phyloP scores from a whole-genome alignment of 2,329 filamentous ascomycete genomes.

The Verticillium nubilum region DNA sequence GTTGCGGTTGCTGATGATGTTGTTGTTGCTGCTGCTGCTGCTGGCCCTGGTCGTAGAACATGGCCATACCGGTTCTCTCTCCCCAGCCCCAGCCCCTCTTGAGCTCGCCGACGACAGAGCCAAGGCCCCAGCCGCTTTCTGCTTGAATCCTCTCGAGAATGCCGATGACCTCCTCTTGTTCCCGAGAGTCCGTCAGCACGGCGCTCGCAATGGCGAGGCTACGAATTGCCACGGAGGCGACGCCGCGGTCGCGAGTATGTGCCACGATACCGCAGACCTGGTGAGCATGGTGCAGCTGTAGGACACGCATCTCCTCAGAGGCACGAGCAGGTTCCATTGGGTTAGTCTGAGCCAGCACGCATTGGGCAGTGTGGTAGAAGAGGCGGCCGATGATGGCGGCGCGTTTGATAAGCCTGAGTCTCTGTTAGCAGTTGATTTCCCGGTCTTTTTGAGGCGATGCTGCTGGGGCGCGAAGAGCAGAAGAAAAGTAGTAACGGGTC shows the following conservation, averaged over 20 bases:
- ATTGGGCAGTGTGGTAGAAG: slow-evolving; percentile 85
- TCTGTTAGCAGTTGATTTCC: not conserved
- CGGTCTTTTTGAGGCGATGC: no score
- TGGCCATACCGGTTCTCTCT: not conserved
- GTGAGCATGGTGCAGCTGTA: slow-evolving; percentile 70
- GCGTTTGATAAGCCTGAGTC: slow-evolving; percentile 68
- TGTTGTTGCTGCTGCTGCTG: slow-evolving; percentile 14
- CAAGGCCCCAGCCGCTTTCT: slow-evolving; percentile 74
- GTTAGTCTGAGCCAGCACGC: slow-evolving; percentile 73
- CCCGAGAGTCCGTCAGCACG: slow-evolving; percentile 59
- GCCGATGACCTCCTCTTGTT: slow-evolving; percentile 75
- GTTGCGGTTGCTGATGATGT: slow-evolving; percentile 16
- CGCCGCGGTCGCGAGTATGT: slow-evolving; percentile 74
- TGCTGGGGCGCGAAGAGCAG: no score
- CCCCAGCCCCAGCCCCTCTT: slow-evolving; percentile 75
- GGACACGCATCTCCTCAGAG: slow-evolving; percentile 61
- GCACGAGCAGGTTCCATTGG: slow-evolving; percentile 57
- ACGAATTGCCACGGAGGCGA: slow-evolving; percentile 73
- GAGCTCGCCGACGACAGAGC: slow-evolving; percentile 66
- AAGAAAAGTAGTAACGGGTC: not conserved
- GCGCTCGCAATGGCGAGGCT: slow-evolving; percentile 74
- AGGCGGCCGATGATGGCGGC: slow-evolving; percentile 75
- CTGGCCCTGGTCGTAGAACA: slow-evolving; percentile 18
- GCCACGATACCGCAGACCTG: slow-evolving; percentile 87
- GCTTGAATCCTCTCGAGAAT: slow-evolving; percentile 72